phyloP scores from a whole-genome alignment of 1,139 yeast genomes.

The Nakaseomyces kungkrabaensis region DNA sequence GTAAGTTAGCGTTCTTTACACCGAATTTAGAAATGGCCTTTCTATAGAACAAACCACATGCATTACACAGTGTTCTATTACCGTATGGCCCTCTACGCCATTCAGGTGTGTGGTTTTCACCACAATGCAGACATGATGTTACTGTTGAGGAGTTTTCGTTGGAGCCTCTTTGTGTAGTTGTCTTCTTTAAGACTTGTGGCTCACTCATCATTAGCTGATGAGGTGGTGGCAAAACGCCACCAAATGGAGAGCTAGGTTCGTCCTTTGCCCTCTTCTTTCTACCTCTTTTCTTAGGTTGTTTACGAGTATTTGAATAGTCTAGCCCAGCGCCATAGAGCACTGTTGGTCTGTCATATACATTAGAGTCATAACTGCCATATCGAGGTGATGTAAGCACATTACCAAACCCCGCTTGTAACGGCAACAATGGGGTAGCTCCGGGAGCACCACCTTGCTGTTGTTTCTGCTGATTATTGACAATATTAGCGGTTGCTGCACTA shows the following conservation, averaged over 20 bases:
- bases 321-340: neutral
- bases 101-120: constrained; percentile 69
- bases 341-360: neutral
- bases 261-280: constrained; percentile 1
- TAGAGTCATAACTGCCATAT: neutral
- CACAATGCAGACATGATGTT: constrained; percentile 43
- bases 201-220: neutral
- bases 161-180: neutral
- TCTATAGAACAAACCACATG: constrained; percentile 72
- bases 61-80: constrained; percentile 64
- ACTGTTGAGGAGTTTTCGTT: neutral
- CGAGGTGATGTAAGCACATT: neutral
- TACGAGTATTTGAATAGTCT: neutral
- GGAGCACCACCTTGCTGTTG: neutral
- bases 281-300: neutral
- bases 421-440: neutral
- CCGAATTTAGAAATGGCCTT: constrained; percentile 45
- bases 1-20: constrained; percentile 22
- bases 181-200: neutral
- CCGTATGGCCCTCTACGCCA: constrained; percentile 82
- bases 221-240: neutral
- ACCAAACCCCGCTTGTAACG: neutral
- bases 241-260: neutral
- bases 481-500: neutral
- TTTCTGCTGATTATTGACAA: neutral